Percentiles rank a stretch among this genome's conserved stretches.
Evolutionary conservation across 305 asterid genomes (phyloP).

Genomic region (Fraxinus latifolia): DNA sequence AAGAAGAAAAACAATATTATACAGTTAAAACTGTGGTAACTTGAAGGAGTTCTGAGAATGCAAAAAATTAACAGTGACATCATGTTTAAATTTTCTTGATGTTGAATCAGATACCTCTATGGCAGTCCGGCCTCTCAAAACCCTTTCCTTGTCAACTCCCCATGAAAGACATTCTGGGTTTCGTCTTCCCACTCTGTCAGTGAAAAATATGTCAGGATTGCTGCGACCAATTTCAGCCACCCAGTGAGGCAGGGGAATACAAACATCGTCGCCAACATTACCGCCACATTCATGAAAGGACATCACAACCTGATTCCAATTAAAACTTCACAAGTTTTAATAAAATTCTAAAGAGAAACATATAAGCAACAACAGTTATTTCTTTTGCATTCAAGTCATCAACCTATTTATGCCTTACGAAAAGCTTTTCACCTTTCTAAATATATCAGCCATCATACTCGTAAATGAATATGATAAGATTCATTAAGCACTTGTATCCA

Average conservation of each 20-base stretch:
- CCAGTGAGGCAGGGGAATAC: constrained; percentile 81
- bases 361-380: constrained; percentile 18
- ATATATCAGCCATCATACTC: constrained; percentile 17
- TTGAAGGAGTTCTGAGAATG: background rate
- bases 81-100: constrained; percentile 9
- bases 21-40: background rate
- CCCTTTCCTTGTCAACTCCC: constrained; percentile 81
- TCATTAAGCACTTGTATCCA: background rate
- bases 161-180: constrained; percentile 74
- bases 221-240: constrained; percentile 70
- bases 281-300: constrained; percentile 87
- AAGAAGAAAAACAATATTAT: background rate
- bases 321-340: constrained; percentile 21
- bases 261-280: constrained; percentile 71
- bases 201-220: constrained; percentile 76
- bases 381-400: constrained; percentile 3
- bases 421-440: constrained; percentile 7
- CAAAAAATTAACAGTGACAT: constrained; percentile 6
- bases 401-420: constrained; percentile 2
- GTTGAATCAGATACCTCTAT: constrained; percentile 50
- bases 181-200: constrained; percentile 69
- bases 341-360: constrained; percentile 19
- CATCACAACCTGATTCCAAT: constrained; percentile 56
- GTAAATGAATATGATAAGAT: constrained; percentile 8
- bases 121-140: constrained; percentile 76